These are phyloP conservation scores for Penicillium nordicum DNA, from an alignment of 2,329 filamentous ascomycete species.

Conservation along the genomic window DNA sequence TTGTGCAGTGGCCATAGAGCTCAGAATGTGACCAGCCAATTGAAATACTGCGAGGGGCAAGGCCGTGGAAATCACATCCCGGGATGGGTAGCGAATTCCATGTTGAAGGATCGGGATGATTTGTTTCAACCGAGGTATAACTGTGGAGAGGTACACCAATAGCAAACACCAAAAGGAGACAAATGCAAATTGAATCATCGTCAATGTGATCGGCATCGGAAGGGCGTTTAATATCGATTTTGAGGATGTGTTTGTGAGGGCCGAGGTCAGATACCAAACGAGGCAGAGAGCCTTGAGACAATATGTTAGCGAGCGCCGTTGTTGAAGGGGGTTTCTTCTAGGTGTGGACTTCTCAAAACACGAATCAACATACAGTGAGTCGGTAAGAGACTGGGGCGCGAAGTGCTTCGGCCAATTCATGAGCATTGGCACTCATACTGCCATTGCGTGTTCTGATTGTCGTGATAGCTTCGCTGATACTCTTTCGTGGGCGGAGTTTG, in stretches of 20 bases:
- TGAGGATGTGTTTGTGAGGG: conserved; percentile 93
- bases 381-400: conserved; percentile 84
- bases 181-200: conserved; percentile 88
- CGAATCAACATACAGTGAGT: conserved; percentile 65
- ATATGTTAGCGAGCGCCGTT: conserved; percentile 70
- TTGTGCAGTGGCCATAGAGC: conserved; percentile 86
- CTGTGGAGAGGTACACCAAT: conserved; percentile 69
- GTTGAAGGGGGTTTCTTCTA: conserved; percentile 42
- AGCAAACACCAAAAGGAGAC: conserved; percentile 84
- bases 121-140: conserved; percentile 67
- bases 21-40: conserved; percentile 87
- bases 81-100: conserved; percentile 75
- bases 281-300: conserved; percentile 69
- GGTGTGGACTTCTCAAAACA: neutral
- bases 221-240: conserved; percentile 94
- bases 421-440: conserved; percentile 88
- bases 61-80: conserved; percentile 79
- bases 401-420: conserved; percentile 87
- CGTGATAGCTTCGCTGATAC: conserved; percentile 80
- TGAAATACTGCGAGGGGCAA: conserved; percentile 91
- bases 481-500: conserved; percentile 73
- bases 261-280: conserved; percentile 92
- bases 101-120: conserved; percentile 76
- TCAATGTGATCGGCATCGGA: conserved; percentile 85
- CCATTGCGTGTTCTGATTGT: conserved; percentile 76